Base-by-base conservation (phyloP, 2,329 filamentous ascomycete species). In the Elsinoe ampelina region DNA sequence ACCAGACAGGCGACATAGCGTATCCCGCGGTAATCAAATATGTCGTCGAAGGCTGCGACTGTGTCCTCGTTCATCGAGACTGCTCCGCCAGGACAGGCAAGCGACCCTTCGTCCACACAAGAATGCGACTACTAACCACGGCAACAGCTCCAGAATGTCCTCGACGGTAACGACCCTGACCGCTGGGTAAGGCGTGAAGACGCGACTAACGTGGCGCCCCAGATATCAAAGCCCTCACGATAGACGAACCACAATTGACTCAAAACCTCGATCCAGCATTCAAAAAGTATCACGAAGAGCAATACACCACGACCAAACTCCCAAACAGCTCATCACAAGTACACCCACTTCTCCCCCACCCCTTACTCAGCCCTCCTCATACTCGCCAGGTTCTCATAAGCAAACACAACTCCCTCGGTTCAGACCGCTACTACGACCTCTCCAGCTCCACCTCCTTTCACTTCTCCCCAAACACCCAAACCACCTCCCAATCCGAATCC, bases 21-120 rank as follows among this genome's bases (percentile, higher is more conserved):
- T 30, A 36, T 45, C 3, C 15, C 22, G 13, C 12, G 20, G 2
- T 3, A 8, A 22, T 13, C 34, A 38, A 19, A 17, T 2, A 68
- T 57, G 58, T 66, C 71, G 65, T 70, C 71, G 48, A 70, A 68
- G 60, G 62, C 65, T 52, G 62, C 65, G 58, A 73, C 73, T 19
- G 70, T 78, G 51, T 69, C 90, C 63, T 85, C 90, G 54, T 98
- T 97, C 72, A 85, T 98, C 63, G 85, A 95, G 76, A 89, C 89
- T 68, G 90, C 93, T 66, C 93, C 93, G 48, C 93, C 93, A 19
- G 93, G 93, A 77, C 93, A 98, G 86, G 92, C 95, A 82, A 66
- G 57, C 57, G 41, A 5, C 60, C 61, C 59, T 61, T 45, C 39
- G 51, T 52, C 41, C 43, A 59, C 45, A 41, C 26, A 57, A 45